A percentile compares a stretch with the other conserved stretches of the same genome.
Conservation (phyloP, 2,329 filamentous ascomycete species). For the Dothideomycetidae sp. region DNA sequence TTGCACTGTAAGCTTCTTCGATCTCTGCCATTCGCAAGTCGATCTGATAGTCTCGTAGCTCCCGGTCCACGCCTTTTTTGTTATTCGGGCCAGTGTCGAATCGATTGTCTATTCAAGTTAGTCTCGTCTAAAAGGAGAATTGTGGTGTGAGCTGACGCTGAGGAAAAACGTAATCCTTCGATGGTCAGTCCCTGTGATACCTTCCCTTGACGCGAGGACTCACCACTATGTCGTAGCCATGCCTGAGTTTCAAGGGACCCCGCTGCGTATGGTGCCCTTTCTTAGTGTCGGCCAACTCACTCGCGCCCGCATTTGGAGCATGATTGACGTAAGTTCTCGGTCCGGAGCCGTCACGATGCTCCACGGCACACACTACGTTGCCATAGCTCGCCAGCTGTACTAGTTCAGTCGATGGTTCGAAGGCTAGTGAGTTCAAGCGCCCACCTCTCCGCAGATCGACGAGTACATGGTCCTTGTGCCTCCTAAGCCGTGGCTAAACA, state of each 20-base stretch:
- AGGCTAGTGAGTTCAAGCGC: background rate
- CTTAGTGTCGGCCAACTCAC: conserved; percentile 18
- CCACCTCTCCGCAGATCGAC: conserved; percentile 43
- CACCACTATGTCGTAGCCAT: conserved; percentile 18
- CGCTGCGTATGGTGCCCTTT: conserved; percentile 11
- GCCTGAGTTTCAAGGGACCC: conserved; percentile 14
- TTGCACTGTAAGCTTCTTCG: conserved; percentile 45
- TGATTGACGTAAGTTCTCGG: conserved; percentile 48
- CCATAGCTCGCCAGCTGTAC: conserved; percentile 52
- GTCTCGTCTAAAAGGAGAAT: too few species aligned
- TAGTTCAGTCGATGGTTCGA: too few species aligned
- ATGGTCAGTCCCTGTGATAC: too few species aligned
- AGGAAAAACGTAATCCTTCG: conserved; percentile 53
- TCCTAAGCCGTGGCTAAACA: conserved; percentile 54
- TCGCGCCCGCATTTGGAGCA: conserved; percentile 27
- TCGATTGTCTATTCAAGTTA: conserved; percentile 31
- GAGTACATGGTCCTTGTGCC: conserved; percentile 50
- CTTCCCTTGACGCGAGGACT: too few species aligned
- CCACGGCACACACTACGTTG: conserved; percentile 49
- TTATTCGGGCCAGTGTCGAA: conserved; percentile 39
- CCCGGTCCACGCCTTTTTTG: conserved; percentile 43
- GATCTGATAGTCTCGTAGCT: conserved; percentile 47
- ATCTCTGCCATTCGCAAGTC: conserved; percentile 50
- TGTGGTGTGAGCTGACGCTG: too few species aligned
- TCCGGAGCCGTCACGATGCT: conserved; percentile 51